Percentiles rank a stretch among this genome's conserved stretches.
These are phyloP conservation scores for Zychaea mexicana DNA, from an alignment of 371 early-diverging fungal species.

Conservation along the genomic window DNA sequence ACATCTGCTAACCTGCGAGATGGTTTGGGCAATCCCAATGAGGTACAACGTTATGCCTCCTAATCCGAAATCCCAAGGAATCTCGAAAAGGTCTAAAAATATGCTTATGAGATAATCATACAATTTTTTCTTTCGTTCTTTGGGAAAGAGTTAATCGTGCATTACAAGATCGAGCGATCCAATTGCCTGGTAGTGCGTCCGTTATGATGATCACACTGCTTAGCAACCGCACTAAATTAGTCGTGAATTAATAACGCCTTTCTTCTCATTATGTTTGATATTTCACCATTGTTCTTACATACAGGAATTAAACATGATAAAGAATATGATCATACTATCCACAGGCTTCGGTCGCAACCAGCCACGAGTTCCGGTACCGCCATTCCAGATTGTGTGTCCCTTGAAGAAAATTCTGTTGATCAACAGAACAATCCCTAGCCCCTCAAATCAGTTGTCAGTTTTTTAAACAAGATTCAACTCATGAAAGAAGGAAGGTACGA, in stretches of 20 bases:
- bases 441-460: background rate
- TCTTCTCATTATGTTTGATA: no score
- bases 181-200: conserved; percentile 10
- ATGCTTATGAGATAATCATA: no score
- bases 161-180: background rate
- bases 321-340: conserved; percentile 20
- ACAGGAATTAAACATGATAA: conserved; percentile 24
- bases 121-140: no score
- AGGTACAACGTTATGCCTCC: conserved; percentile 27
- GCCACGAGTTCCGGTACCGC: conserved; percentile 2
- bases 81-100: conserved; percentile 19
- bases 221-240: conserved; percentile 21
- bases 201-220: conserved; percentile 17
- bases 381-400: conserved; percentile 17
- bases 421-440: conserved; percentile 14
- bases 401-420: conserved; percentile 16
- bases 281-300: no score
- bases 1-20: conserved; percentile 25
- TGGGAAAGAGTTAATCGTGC: conserved; percentile 8
- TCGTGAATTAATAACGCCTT: no score
- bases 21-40: conserved; percentile 32
- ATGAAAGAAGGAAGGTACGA: background rate
- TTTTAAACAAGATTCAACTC: background rate
- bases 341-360: conserved; percentile 27
- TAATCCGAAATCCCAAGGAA: conserved; percentile 29